phyloP scores from a whole-genome alignment of 805 yeast genomes.

The Phaffomyces opuntiae region DNA sequence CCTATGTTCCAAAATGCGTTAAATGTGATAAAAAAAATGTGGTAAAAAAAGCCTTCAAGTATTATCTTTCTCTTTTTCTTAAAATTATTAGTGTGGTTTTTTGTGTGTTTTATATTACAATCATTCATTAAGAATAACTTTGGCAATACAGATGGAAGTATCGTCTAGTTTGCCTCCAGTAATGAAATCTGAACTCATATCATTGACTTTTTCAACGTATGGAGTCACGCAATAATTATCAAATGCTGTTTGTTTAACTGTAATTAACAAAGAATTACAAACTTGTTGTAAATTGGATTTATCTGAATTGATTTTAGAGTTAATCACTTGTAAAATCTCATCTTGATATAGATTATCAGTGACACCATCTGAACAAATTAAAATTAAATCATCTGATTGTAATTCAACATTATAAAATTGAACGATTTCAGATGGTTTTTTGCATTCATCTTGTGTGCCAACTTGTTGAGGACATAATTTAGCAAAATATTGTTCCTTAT shows the following conservation, averaged over 20 bases:
- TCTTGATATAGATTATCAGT: slow-evolving; percentile 45
- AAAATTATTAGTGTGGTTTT: neutral
- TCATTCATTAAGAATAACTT: slow-evolving; percentile 25
- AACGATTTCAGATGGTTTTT: slow-evolving; percentile 41
- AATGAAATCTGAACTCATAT: slow-evolving; percentile 27
- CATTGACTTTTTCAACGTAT: slow-evolving; percentile 43
- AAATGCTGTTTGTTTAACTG: slow-evolving; percentile 42
- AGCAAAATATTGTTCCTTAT: slow-evolving; percentile 40
- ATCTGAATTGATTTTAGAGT: slow-evolving; percentile 25
- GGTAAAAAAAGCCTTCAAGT: too few species aligned
- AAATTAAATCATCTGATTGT: slow-evolving; percentile 34
- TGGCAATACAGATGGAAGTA: slow-evolving; percentile 43
- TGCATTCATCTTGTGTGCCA: slow-evolving; percentile 40
- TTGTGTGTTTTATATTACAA: neutral
- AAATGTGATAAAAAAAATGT: too few species aligned
- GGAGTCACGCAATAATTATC: slow-evolving; percentile 49
- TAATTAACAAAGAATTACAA: slow-evolving; percentile 33
- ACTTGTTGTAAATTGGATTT: slow-evolving; percentile 30
- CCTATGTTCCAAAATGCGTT: neutral
- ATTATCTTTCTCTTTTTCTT: too few species aligned
- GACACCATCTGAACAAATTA: slow-evolving; percentile 48
- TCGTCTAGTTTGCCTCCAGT: slow-evolving; percentile 52
- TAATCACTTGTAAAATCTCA: slow-evolving; percentile 36
- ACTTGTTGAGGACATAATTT: slow-evolving; percentile 47
- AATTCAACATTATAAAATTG: slow-evolving; percentile 36